Conservation (phyloP, 169 alveolate species). For the Cryptosporidium andersoni region DNA sequence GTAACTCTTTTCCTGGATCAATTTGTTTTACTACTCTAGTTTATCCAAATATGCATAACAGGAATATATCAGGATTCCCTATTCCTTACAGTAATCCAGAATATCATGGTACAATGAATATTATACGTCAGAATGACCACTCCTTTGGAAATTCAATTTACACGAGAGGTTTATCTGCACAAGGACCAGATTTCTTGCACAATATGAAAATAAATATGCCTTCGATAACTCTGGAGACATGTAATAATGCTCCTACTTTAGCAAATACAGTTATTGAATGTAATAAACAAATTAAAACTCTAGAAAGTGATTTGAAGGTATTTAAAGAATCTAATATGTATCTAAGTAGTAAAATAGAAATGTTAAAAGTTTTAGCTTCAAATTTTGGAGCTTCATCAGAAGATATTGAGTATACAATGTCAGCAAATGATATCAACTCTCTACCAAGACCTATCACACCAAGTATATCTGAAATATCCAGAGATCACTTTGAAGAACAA, state of each 20-base stretch:
- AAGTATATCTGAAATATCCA: slow-evolving; percentile 27
- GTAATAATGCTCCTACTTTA: slow-evolving; percentile 60
- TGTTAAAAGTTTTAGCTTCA: slow-evolving; percentile 60
- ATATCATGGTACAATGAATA: no score
- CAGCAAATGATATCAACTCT: slow-evolving; percentile 44
- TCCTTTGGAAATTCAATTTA: slow-evolving; percentile 8
- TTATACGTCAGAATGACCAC: not conserved
- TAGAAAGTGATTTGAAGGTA: slow-evolving; percentile 46
- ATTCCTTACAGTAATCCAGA: no score
- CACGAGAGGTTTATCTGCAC: slow-evolving; percentile 55
- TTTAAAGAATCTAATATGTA: slow-evolving; percentile 29
- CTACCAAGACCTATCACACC: slow-evolving; percentile 40
- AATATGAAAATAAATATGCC: slow-evolving; percentile 46
- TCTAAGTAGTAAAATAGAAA: slow-evolving; percentile 41
- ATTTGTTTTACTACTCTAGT: no score
- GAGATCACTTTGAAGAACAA: slow-evolving; percentile 46
- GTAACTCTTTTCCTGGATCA: no score
- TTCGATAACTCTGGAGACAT: slow-evolving; percentile 36
- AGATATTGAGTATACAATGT: slow-evolving; percentile 53
- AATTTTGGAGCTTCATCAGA: slow-evolving; percentile 65
- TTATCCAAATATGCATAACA: no score
- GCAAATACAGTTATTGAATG: slow-evolving; percentile 56
- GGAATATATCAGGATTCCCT: no score
- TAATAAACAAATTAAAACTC: slow-evolving; percentile 31
- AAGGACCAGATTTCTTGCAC: slow-evolving; percentile 60